Base-by-base conservation (phyloP, 2,329 filamentous ascomycete genomes). In the Ploettnerulaceae sp. region DNA sequence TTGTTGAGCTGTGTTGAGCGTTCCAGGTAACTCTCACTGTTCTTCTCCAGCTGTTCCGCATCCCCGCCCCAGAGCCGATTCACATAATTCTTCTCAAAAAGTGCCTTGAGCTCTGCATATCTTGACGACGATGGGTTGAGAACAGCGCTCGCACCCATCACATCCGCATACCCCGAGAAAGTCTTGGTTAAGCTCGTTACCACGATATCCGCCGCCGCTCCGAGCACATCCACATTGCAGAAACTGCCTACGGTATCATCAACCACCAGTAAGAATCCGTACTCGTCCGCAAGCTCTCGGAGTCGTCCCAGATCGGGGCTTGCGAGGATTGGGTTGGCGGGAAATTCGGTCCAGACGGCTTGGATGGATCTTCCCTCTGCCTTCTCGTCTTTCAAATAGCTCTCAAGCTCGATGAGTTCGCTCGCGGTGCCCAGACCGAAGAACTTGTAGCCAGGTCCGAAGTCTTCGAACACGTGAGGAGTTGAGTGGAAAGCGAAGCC, bases 111-210 rank as follows among this genome's bases (percentile, higher is more conserved):
- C 15, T 58, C 47, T 2, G 49, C 5, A 56, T 76, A 71, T 44
- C 68, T 62, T 2, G 58, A 51, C 0, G 71, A 74, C 3, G 66
- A 56, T 0, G 74, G 74, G 56, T 75, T 76, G 31, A 79, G 64
- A 31, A 72, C 66, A 14, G 69, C 55, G 40, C 69, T 71, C n/a
- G 72, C 77, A 25, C 66, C 75, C 66, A 80, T 72, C 37, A 75
- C 71, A 57, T 82, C 70, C 17, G 75, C 69, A 49, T 71, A 71
- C 12, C 79, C 79, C 49, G 66, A 76, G 57, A 82, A 81, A 1
- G 70, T 69, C 60, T 81, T 81, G n/a, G 76, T 80, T 12, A 80
- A 65, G 18, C 70, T 74, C 0, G 72, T 72, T 12, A 76, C 53
- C 22, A 81, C 50, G 0, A 77, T 59, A 52, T 81, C 76, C 1